A percentile compares a stretch with the other conserved stretches of the same genome.
Evolutionary conservation across 1,284 basidiomycete species (phyloP).

Genomic region (Pyrrhoderma noxium): DNA sequence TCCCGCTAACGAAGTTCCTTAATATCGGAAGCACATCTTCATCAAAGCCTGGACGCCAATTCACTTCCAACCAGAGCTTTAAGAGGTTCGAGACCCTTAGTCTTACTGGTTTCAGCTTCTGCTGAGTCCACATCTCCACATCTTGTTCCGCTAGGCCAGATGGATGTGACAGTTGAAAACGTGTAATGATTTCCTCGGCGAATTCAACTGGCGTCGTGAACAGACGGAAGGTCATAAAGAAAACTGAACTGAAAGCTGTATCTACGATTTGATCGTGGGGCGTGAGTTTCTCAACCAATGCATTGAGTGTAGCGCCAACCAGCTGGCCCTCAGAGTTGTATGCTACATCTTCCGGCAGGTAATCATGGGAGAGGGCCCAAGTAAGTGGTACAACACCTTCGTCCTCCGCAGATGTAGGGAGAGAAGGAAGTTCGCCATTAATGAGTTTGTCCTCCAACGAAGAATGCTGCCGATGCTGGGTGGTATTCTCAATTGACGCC

Average conservation of each 20-base stretch:
- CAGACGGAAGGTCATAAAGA: constrained; percentile 95
- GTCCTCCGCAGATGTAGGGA: constrained; percentile 31
- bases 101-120: constrained; percentile 83
- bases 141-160: constrained; percentile 54
- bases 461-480: constrained; percentile 37
- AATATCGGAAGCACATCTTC: constrained; percentile 53
- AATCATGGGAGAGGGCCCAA: constrained; percentile 64
- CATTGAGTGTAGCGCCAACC: constrained; percentile 84
- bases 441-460: constrained; percentile 49
- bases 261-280: constrained; percentile 88
- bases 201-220: constrained; percentile 80
- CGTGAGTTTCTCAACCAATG: constrained; percentile 94
- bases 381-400: constrained; percentile 39
- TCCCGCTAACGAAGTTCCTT: constrained; percentile 56
- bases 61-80: constrained; percentile 87
- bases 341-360: constrained; percentile 74
- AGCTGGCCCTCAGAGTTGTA: constrained; percentile 88
- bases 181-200: constrained; percentile 66
- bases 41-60: constrained; percentile 76
- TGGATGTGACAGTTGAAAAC: constrained; percentile 75
- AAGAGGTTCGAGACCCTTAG: constrained; percentile 87
- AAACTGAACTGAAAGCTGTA: constrained; percentile 76
- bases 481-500: constrained; percentile 45
- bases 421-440: constrained; percentile 43
- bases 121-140: constrained; percentile 70